Evolutionary conservation across 306 rosid genomes (phyloP).

Genomic region (Parietaria judaica): DNA sequence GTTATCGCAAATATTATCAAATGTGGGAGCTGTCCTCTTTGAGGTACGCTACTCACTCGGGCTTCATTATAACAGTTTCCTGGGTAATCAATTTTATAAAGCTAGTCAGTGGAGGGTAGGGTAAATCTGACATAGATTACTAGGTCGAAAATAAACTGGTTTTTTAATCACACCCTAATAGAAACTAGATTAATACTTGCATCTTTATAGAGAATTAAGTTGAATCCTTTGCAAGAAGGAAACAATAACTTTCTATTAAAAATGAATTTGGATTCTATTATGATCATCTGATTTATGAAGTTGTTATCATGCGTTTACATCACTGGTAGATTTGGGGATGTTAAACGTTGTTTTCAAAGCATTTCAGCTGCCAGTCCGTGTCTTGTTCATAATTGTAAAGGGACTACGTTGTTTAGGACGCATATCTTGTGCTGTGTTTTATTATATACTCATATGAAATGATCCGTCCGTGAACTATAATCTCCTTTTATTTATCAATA

Average conservation of each 20-base stretch:
- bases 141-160: neutral
- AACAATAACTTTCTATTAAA: slow-evolving; percentile 8
- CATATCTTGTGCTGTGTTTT: no score
- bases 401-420: no score
- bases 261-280: slow-evolving; percentile 12
- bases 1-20: slow-evolving; percentile 41
- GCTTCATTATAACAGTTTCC: slow-evolving; percentile 40
- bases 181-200: no score
- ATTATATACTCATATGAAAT: no score
- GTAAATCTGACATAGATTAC: slow-evolving; percentile 18
- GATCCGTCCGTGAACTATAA: no score
- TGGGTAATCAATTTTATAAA: slow-evolving; percentile 35
- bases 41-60: slow-evolving; percentile 91
- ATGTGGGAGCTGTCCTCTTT: slow-evolving; percentile 82
- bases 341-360: neutral
- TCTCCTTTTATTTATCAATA: no score
- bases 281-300: slow-evolving; percentile 8
- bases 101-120: slow-evolving; percentile 26
- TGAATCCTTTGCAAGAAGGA: slow-evolving; percentile 4
- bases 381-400: no score
- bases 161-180: neutral
- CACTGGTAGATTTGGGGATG: slow-evolving; percentile 7
- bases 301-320: slow-evolving; percentile 7
- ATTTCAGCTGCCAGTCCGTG: no score
- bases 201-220: no score